phyloP scores from a whole-genome alignment of 352 stramenopile species.

The Phytophthora cryptogea region DNA sequence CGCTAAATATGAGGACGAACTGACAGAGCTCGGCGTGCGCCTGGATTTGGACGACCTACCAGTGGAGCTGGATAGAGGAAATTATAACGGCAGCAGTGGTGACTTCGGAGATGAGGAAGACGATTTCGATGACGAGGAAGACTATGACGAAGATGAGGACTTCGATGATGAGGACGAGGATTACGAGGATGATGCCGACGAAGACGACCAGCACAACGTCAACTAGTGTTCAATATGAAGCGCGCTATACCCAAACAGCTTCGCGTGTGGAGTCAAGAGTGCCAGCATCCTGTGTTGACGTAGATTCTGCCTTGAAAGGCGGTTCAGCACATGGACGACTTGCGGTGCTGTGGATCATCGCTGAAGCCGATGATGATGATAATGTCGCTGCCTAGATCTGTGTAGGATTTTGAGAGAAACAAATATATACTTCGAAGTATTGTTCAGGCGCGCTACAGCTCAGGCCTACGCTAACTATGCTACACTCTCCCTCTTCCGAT shows the following conservation, averaged over 20 bases:
- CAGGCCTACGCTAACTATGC: constrained; percentile 19
- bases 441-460: constrained; percentile 21
- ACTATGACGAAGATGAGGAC: constrained; percentile 9
- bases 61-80: constrained; percentile 1
- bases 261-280: neutral
- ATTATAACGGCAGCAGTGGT: constrained; percentile 1
- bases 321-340: constrained; percentile 1
- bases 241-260: neutral
- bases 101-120: constrained; percentile 10
- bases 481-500: constrained; percentile 28
- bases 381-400: constrained; percentile 2
- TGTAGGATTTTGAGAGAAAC: constrained; percentile 26
- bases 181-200: neutral
- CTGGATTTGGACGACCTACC: constrained; percentile 18
- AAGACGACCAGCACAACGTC: constrained; percentile 10
- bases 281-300: constrained; percentile 1
- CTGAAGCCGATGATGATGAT: neutral
- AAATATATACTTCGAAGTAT: constrained; percentile 30
- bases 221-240: constrained; percentile 25
- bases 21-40: constrained; percentile 41
- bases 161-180: constrained; percentile 1
- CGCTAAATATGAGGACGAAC: constrained; percentile 54
- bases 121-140: constrained; percentile 17
- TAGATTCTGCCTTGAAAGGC: constrained; percentile 4
- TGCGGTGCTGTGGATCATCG: constrained; percentile 1